phyloP scores from a whole-genome alignment of 1,284 basidiomycete species.

The Trametes sp. region DNA sequence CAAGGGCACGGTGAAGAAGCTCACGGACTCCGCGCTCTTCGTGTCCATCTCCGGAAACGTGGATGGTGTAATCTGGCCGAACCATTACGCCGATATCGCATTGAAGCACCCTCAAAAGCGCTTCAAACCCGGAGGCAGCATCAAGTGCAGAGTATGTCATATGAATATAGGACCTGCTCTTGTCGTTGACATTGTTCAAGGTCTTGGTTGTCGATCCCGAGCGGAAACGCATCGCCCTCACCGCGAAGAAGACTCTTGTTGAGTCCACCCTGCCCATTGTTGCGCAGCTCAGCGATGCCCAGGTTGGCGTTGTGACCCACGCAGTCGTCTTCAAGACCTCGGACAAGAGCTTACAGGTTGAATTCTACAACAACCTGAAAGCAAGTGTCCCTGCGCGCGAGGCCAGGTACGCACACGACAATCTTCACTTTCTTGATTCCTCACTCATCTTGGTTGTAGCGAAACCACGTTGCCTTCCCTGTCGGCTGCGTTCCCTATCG shows the following conservation, averaged over 20 bases:
- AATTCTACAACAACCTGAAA: constrained; percentile 91
- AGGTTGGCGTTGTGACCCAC: constrained; percentile 79
- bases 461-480: constrained; percentile 73
- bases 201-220: constrained; percentile 89
- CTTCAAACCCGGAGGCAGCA: constrained; percentile 85
- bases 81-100: constrained; percentile 93
- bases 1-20: constrained; percentile 85
- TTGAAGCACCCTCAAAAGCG: constrained; percentile 93
- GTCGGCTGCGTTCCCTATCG: constrained; percentile 75
- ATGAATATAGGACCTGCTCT: neutral
- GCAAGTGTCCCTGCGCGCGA: constrained; percentile 86
- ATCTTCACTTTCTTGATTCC: constrained; percentile 15
- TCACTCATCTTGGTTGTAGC: constrained; percentile 45
- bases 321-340: constrained; percentile 86
- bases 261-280: constrained; percentile 82
- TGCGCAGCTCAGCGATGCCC: constrained; percentile 70
- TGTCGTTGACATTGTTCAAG: constrained; percentile 46
- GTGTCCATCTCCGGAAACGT: constrained; percentile 86
- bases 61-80: constrained; percentile 94
- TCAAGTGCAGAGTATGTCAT: constrained; percentile 84
- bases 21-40: constrained; percentile 84
- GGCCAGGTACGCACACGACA: constrained; percentile 62
- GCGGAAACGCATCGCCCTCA: constrained; percentile 85
- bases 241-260: constrained; percentile 92
- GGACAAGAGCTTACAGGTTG: constrained; percentile 83